Evolutionary conservation across 768 basidiomycete species (phyloP), one percentile per base, ranked within the genome.

Genomic region (Ramaria sp.): DNA sequence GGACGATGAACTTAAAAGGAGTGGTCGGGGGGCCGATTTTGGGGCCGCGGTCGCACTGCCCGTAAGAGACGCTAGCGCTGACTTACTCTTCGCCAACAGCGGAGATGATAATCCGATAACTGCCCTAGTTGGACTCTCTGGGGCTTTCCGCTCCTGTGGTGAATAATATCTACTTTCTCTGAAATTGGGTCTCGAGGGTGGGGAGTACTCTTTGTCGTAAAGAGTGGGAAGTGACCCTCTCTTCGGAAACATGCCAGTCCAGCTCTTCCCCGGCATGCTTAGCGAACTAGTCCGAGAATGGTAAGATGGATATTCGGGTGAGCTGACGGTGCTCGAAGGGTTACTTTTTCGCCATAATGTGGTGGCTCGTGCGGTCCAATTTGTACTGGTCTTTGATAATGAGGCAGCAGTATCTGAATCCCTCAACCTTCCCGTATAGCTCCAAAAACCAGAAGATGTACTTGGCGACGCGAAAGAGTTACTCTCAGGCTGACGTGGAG

Each of bases 381-480:
- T 88, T 24, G 77, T 83, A 65, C 85, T 81, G 52, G 76, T 80
- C 67, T 87, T 90, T 1, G 88, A 72, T 15, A 88, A 66, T 1
- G 77, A 73, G 12, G 88, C 87, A 36, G 80, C 72, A 1, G 85
- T 69, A 61, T 88, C 84, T 1, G 85, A 86, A 51, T 85, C 81
- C 62, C 77, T 82, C 13, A 89, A 62, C 62, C 81, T 86, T 60
- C 79, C 84, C 0, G 88, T 83, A 62, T 88, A 89, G 34, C 67
- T 65, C 85, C 85, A 86, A 4, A 87, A 57, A 56, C 69, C 58
- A n/a, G 58, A 43, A 0, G 64, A 55, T 18, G 64, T 58, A 32
- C 60, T 45, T 6, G 57, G 43, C 48, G 61, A 50, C 6, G 12
- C 28, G n/a, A 18, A 13, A 3, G 7, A n/a, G 16, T 49, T 27